phyloP scores from a whole-genome alignment of 2,329 filamentous ascomycete species.

The Colletotrichum liaoningense region DNA sequence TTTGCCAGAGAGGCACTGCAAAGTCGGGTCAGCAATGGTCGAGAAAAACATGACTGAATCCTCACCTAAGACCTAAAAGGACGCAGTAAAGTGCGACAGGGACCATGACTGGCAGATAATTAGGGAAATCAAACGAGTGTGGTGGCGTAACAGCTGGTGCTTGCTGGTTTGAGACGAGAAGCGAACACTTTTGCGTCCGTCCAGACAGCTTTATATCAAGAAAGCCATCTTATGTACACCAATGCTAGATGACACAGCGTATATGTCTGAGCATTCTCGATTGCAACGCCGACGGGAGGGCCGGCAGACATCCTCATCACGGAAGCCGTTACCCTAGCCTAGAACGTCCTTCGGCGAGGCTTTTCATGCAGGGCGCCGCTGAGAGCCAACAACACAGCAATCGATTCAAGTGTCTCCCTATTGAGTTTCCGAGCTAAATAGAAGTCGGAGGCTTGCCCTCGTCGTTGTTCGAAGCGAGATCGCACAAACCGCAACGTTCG shows the following conservation, averaged over 20 bases:
- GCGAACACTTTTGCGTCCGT: slow-evolving; percentile 13
- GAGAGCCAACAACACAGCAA: slow-evolving; percentile 11
- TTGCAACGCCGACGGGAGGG: slow-evolving; percentile 1
- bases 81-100: slow-evolving; percentile 39
- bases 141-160: slow-evolving; percentile 14
- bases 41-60: not conserved
- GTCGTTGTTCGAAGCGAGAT: no score
- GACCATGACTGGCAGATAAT: slow-evolving; percentile 37
- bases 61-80: slow-evolving; percentile 45
- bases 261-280: not conserved
- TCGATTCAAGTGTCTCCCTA: slow-evolving; percentile 6
- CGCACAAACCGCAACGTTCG: not conserved
- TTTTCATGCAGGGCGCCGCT: slow-evolving; percentile 22
- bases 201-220: slow-evolving; percentile 22
- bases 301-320: not conserved
- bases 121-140: slow-evolving; percentile 39
- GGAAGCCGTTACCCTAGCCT: slow-evolving; percentile 4
- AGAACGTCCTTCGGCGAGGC: slow-evolving; percentile 2
- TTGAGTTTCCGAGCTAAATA: not conserved
- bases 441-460: not conserved
- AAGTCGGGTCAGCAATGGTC: not conserved
- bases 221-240: slow-evolving; percentile 39
- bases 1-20: slow-evolving; percentile 40
- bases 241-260: not conserved
- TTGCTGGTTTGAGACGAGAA: not conserved